A percentile compares a stretch with the other conserved stretches of the same genome.
These are phyloP conservation scores for Plasmodium cynomolgi DNA, from an alignment of 169 alveolate genomes.

Conservation along the genomic window DNA sequence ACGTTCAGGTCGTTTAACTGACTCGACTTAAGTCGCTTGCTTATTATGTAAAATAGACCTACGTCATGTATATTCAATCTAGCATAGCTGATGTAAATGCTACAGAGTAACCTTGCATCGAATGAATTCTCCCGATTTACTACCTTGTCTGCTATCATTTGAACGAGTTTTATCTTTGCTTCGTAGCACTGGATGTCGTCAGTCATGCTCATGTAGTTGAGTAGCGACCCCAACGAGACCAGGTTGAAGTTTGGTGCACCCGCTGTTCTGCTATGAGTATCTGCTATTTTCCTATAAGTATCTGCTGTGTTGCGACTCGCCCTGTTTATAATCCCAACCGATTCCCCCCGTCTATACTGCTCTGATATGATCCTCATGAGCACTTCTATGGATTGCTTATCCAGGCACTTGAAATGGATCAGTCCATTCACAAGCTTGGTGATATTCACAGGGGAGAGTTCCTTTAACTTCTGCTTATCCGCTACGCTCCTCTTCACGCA, in stretches of 20 bases:
- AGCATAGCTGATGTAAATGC: slow-evolving; percentile 39
- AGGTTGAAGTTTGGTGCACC: slow-evolving; percentile 12
- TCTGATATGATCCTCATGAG: slow-evolving; percentile 10
- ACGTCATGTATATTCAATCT: slow-evolving; percentile 46
- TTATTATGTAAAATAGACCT: slow-evolving; percentile 21
- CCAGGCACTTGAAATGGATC: slow-evolving; percentile 11
- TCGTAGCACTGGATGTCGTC: slow-evolving; percentile 52
- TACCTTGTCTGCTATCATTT: slow-evolving; percentile 26
- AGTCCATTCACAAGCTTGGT: slow-evolving; percentile 33
- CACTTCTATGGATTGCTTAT: slow-evolving; percentile 15
- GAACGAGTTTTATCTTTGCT: slow-evolving; percentile 4
- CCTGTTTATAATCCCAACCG: neutral
- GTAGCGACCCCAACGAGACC: slow-evolving; percentile 8
- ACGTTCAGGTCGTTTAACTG: slow-evolving; percentile 7
- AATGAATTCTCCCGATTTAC: neutral
- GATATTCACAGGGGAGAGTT: slow-evolving; percentile 28
- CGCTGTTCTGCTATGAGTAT: neutral
- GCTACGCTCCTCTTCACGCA: neutral
- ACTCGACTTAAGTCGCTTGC: neutral
- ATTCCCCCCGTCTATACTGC: neutral
- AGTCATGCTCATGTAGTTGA: slow-evolving; percentile 47
- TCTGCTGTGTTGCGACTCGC: neutral
- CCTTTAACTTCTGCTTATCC: neutral
- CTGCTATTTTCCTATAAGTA: neutral
- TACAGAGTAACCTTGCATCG: slow-evolving; percentile 25